Conservation (phyloP, 73 alveolate species). For the Paramecium primaurelia region DNA sequence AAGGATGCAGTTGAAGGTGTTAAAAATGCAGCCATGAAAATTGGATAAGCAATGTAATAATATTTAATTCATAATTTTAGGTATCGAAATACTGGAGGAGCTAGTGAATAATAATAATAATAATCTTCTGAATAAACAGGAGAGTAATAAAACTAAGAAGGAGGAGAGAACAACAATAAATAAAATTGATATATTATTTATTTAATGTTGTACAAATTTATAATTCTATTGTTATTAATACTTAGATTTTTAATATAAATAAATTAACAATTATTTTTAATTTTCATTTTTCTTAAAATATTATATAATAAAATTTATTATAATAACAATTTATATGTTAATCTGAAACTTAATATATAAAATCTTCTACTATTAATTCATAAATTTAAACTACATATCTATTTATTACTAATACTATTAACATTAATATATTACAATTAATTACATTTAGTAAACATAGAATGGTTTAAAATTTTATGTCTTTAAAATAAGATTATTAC, state of each 20-base stretch:
- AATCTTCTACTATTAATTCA: too few relatives aligned
- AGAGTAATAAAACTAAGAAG: not conserved
- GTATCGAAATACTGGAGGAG: constrained; percentile 49
- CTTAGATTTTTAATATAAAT: too few relatives aligned
- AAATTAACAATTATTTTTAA: too few relatives aligned
- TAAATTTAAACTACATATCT: too few relatives aligned
- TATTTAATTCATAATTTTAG: not conserved
- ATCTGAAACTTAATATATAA: too few relatives aligned
- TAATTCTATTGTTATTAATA: not conserved
- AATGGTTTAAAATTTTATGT: too few relatives aligned
- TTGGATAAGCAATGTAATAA: constrained; percentile 79
- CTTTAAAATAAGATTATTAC: too few relatives aligned
- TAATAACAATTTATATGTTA: too few relatives aligned
- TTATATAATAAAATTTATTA: too few relatives aligned
- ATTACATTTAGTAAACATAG: too few relatives aligned
- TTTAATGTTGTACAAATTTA: not conserved
- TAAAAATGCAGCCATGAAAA: constrained; percentile 83
- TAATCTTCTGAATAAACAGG: not conserved
- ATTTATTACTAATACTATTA: too few relatives aligned
- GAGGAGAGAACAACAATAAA: constrained; percentile 6
- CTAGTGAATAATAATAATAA: constrained; percentile 3
- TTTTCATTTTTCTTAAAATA: not conserved
- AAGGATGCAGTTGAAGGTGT: constrained; percentile 76
- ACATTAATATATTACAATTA: too few relatives aligned
- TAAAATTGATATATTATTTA: constrained; percentile 1